Percentiles rank a stretch among this genome's conserved stretches.
Conservation (phyloP, 192 early-diverging fungal species). For the Coemansia sp. region DNA sequence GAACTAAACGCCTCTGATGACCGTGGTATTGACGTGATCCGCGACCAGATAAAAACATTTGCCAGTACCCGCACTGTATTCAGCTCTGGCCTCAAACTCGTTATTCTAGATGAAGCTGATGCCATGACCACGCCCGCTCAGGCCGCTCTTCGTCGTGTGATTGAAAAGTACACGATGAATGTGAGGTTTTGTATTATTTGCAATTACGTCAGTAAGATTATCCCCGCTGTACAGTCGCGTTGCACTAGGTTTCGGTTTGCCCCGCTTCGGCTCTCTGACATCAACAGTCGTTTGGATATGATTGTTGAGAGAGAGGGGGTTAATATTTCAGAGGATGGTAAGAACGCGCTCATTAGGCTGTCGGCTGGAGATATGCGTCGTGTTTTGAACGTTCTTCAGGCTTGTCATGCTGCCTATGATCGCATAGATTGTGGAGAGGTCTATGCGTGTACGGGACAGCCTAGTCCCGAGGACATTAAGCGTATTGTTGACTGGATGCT, state of each 20-base stretch:
- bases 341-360: slow-evolving; percentile 77
- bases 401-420: slow-evolving; percentile 87
- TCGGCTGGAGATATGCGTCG: slow-evolving; percentile 98
- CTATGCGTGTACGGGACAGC: slow-evolving; percentile 92
- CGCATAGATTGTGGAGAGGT: slow-evolving; percentile 76
- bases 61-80: slow-evolving; percentile 95
- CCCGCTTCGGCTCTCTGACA: slow-evolving; percentile 79
- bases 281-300: slow-evolving; percentile 73
- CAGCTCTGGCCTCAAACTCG: slow-evolving; percentile 91
- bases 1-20: slow-evolving; percentile 99
- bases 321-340: slow-evolving; percentile 78
- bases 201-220: slow-evolving; percentile 98
- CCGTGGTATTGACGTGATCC: slow-evolving; percentile 96
- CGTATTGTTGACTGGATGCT: slow-evolving; percentile 78
- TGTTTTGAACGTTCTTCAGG: slow-evolving; percentile 93
- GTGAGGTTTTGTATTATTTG: slow-evolving; percentile 99
- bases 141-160: slow-evolving; percentile 90
- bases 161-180: slow-evolving; percentile 98
- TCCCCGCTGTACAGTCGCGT: slow-evolving; percentile 97
- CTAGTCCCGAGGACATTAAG: slow-evolving; percentile 84
- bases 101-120: slow-evolving; percentile 97
- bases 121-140: slow-evolving; percentile 94
- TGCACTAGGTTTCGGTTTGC: slow-evolving; percentile 97
- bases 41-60: slow-evolving; percentile 98
- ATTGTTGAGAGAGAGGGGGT: slow-evolving; percentile 76